phyloP scores from a whole-genome alignment of 768 basidiomycete species.

The Russula sp. region DNA sequence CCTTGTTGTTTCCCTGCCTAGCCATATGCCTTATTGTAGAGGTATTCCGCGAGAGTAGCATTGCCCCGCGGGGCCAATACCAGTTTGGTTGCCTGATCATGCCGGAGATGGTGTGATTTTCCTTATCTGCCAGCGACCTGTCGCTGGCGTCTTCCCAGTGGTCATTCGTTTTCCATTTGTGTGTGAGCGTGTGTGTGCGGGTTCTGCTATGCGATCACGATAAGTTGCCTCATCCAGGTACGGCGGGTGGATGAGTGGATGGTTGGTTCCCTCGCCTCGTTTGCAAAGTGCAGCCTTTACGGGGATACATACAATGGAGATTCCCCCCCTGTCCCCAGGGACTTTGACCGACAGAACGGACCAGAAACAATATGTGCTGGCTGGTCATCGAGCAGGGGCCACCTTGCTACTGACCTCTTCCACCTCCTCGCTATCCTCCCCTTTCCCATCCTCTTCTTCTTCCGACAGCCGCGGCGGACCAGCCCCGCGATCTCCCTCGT shows the following conservation, averaged over 20 bases:
- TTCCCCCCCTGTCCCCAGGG: too few species aligned
- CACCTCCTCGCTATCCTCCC: not conserved
- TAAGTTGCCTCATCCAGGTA: too few species aligned
- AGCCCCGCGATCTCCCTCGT: conserved; percentile 23
- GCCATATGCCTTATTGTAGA: not conserved
- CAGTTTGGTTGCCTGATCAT: not conserved
- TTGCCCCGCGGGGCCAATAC: not conserved
- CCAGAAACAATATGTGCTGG: not conserved
- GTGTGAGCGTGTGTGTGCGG: not conserved
- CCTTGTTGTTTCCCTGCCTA: not conserved
- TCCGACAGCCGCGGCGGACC: not conserved
- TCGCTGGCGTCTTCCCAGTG: not conserved
- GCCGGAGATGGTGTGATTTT: not conserved
- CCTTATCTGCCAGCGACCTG: not conserved
- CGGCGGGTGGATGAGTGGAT: too few species aligned
- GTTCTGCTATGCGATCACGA: not conserved
- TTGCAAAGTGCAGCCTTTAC: not conserved
- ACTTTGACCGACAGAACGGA: not conserved
- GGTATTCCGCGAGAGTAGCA: not conserved
- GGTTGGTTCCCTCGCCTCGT: not conserved
- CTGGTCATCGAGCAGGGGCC: not conserved
- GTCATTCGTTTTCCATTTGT: not conserved
- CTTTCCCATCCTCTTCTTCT: not conserved
- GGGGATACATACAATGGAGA: not conserved
- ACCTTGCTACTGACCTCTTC: not conserved